Conservation (phyloP, 1,139 yeast species). For the Hyphopichia khmerensis region DNA sequence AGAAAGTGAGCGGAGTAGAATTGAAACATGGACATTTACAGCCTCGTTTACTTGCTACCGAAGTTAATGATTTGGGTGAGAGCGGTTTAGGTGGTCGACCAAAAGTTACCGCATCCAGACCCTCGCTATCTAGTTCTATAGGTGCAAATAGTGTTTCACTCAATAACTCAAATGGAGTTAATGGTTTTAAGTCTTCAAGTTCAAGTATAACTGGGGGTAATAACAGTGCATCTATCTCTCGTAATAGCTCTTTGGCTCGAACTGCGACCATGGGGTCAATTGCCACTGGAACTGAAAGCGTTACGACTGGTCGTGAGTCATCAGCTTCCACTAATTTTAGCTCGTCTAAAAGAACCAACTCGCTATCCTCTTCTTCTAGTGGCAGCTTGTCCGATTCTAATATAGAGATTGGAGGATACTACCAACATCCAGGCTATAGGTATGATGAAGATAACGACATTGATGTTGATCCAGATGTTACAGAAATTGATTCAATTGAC, state of each 20-base stretch:
- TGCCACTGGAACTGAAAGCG: conserved; percentile 18
- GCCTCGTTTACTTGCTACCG: conserved; percentile 75
- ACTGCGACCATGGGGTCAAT: conserved; percentile 30
- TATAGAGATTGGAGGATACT: conserved; percentile 30
- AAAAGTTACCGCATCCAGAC: neutral
- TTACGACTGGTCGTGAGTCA: conserved; percentile 12
- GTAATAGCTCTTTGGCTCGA: conserved; percentile 25
- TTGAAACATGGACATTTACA: conserved; percentile 73
- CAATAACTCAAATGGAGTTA: conserved; percentile 1
- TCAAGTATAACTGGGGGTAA: conserved; percentile 16
- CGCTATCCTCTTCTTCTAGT: conserved; percentile 22
- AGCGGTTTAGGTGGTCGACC: conserved; percentile 17
- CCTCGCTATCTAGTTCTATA: neutral
- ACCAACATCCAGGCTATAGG: conserved; percentile 45
- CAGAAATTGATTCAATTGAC: conserved; percentile 12
- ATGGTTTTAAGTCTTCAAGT: conserved; percentile 20
- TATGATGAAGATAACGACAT: conserved; percentile 25
- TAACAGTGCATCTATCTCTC: conserved; percentile 10
- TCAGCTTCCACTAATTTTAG: conserved; percentile 7
- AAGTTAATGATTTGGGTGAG: conserved; percentile 66
- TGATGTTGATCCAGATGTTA: conserved; percentile 16
- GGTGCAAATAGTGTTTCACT: neutral
- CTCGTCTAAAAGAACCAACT: conserved; percentile 14
- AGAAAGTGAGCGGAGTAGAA: conserved; percentile 53
- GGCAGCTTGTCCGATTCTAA: conserved; percentile 25